Conservation (phyloP, 2,329 filamentous ascomycete species). For the Fusarium goolgardi region DNA sequence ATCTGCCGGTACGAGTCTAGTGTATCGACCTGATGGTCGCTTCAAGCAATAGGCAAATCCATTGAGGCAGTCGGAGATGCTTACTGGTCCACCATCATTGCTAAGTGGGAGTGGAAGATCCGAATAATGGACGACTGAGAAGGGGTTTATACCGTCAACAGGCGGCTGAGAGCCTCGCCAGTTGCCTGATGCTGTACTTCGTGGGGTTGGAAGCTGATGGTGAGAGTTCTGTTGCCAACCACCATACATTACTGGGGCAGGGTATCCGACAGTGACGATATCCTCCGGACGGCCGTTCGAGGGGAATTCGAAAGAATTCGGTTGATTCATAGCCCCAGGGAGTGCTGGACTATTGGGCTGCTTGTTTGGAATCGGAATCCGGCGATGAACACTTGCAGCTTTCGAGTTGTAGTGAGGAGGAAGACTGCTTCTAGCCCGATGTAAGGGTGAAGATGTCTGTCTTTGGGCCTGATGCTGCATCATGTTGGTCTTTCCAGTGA, state of each 20-base stretch:
- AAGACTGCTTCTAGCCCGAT: conserved; percentile 6
- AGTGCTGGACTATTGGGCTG: neutral
- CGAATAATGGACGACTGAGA: too few species aligned
- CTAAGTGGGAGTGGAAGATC: neutral
- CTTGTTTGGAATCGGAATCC: neutral
- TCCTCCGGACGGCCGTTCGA: conserved; percentile 11
- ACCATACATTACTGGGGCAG: conserved; percentile 17
- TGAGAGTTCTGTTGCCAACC: conserved; percentile 26
- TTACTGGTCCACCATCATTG: conserved; percentile 20
- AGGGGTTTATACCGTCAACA: conserved; percentile 8
- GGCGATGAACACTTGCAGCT: conserved; percentile 4
- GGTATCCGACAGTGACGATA: conserved; percentile 6
- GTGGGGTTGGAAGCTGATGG: conserved; percentile 32
- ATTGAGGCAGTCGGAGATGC: conserved; percentile 36
- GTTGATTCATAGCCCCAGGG: conserved; percentile 1
- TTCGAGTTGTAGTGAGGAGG: conserved; percentile 7
- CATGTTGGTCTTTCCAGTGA: neutral
- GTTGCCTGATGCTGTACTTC: conserved; percentile 38
- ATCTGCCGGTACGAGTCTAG: conserved; percentile 37
- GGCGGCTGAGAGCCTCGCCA: conserved; percentile 36
- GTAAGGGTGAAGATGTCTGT: neutral
- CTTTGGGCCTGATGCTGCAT: conserved; percentile 9
- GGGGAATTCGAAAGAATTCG: too few species aligned
- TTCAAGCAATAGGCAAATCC: conserved; percentile 38
- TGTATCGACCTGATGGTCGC: conserved; percentile 31